Base-by-base conservation (phyloP, 768 basidiomycete genomes). In the Leccinum subtestaceum region DNA sequence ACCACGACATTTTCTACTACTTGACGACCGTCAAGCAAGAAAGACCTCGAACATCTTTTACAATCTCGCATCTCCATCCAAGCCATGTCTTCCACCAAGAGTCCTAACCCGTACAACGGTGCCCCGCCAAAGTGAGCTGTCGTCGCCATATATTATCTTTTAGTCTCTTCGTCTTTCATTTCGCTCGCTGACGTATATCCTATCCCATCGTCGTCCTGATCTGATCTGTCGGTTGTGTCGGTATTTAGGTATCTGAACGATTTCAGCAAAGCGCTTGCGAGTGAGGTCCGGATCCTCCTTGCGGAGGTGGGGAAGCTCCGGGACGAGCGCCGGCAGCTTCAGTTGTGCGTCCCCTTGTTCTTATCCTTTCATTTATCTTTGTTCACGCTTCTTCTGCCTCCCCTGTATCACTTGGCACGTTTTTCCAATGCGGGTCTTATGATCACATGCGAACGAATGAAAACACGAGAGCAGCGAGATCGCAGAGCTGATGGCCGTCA, bases 401-500 rank as follows among this genome's bases (percentile, higher is more conserved):
- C 15, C 13, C n/a, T 13, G 34, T 17, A 36, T 50, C 47, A 21
- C 19, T 13, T 19, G 48, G 46, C 47, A 31, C 48, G 38, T 19
- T 52, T 10, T 19, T 50, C 17, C 29, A 12, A 25, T 15, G 45
- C 2, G 40, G 21, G 7, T 8, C 25, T 7, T 7, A 23, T 47
- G 59, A n/a, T 34, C 15, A 10, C 19, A 34, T 34, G 34, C 11
- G 4, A 40, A 54, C n/a, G 15, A 13, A 58, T 38, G 52, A 53
- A 45, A 38, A 13, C 12, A 47, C 25, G n/a, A 0, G 53, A 25
- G 25, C 67, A 93, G 91, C 62, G 91, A 94, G 72, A 91, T 94
- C 63, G 86, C 91, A 25, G 89, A 90, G 70, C 78, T 93, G 59
- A 88, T 93, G 88, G 81, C 84, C 52, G 78, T 91, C 52, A 90